Evolutionary conservation across 2,329 filamentous ascomycete genomes (phyloP).

Genomic region (Fusarium brachygibbosum): DNA sequence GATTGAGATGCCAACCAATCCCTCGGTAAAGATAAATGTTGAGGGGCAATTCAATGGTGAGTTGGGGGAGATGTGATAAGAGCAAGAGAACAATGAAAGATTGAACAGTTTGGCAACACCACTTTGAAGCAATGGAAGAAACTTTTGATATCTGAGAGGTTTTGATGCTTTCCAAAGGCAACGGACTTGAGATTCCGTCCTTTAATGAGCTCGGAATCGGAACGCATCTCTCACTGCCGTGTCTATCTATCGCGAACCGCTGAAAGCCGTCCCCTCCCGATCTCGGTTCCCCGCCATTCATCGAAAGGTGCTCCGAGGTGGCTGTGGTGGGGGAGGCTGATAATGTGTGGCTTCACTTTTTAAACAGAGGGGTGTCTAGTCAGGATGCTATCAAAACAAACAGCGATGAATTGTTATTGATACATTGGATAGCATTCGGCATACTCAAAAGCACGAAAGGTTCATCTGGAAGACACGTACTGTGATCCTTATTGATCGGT

Average conservation of each 20-base stretch:
- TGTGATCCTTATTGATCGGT: background rate
- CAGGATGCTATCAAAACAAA: background rate
- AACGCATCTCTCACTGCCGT: conserved; percentile 21
- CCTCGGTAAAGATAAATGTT: conserved; percentile 16
- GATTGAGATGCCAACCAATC: background rate
- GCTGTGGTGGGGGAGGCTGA: conserved; percentile 48
- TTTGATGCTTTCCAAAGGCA: conserved; percentile 17
- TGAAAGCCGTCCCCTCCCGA: conserved; percentile 48
- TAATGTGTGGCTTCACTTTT: conserved; percentile 27
- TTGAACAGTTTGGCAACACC: conserved; percentile 8
- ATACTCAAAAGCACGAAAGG: background rate
- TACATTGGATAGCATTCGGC: background rate
- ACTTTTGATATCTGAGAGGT: conserved; percentile 17
- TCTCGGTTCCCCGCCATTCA: conserved; percentile 41
- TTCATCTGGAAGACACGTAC: background rate
- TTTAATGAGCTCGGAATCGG: conserved; percentile 34
- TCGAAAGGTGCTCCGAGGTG: conserved; percentile 31
- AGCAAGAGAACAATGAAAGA: conserved; percentile 1
- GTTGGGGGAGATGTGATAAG: conserved; percentile 7
- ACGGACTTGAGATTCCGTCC: conserved; percentile 35
- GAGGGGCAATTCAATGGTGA: conserved; percentile 22
- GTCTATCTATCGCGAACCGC: conserved; percentile 30
- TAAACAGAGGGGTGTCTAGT: background rate
- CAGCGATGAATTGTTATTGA: background rate
- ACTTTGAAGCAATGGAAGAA: conserved; percentile 11